A percentile compares a stretch with the other conserved stretches of the same genome.
These are phyloP conservation scores for Cylindrotheca closterium DNA, from an alignment of 108 stramenopile species.

Conservation along the genomic window DNA sequence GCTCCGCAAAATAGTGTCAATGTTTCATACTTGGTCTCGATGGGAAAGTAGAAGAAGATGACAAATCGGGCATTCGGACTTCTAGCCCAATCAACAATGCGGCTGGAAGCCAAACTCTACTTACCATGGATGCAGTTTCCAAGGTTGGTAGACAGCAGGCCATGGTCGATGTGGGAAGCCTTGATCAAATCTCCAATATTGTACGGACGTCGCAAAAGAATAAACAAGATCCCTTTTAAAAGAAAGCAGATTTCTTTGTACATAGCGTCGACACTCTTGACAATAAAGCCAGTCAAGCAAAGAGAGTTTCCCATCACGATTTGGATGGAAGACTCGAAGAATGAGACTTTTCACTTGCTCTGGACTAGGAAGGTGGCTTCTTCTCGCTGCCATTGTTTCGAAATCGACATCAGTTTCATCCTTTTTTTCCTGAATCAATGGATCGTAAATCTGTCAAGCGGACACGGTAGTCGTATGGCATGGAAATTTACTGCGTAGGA, in stretches of 20 bases:
- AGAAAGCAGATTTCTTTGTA: conserved; percentile 57
- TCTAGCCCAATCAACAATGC: conserved; percentile 75
- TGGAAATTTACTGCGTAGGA: too few species aligned
- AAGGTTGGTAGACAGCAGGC: conserved; percentile 49
- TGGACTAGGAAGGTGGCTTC: conserved; percentile 34
- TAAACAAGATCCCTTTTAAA: conserved; percentile 33
- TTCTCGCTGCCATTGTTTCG: conserved; percentile 44
- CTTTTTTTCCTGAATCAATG: too few species aligned
- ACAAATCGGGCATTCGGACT: conserved; percentile 51
- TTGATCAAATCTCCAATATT: conserved; percentile 14
- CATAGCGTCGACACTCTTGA: conserved; percentile 37
- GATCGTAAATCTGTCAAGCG: too few species aligned
- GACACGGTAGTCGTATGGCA: too few species aligned
- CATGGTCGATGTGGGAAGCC: conserved; percentile 30
- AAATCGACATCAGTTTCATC: conserved; percentile 37
- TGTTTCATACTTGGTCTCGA: conserved; percentile 48
- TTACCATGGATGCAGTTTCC: conserved; percentile 63
- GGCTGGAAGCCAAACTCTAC: conserved; percentile 54
- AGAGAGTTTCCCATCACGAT: conserved; percentile 37
- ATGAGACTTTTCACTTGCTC: conserved; percentile 56
- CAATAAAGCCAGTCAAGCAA: conserved; percentile 63
- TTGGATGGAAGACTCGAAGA: conserved; percentile 42
- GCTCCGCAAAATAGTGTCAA: conserved; percentile 46
- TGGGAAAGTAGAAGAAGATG: conserved; percentile 57
- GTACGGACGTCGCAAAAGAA: conserved; percentile 9